Conservation (phyloP, 2,329 filamentous ascomycete genomes). For the Nemania sp. region DNA sequence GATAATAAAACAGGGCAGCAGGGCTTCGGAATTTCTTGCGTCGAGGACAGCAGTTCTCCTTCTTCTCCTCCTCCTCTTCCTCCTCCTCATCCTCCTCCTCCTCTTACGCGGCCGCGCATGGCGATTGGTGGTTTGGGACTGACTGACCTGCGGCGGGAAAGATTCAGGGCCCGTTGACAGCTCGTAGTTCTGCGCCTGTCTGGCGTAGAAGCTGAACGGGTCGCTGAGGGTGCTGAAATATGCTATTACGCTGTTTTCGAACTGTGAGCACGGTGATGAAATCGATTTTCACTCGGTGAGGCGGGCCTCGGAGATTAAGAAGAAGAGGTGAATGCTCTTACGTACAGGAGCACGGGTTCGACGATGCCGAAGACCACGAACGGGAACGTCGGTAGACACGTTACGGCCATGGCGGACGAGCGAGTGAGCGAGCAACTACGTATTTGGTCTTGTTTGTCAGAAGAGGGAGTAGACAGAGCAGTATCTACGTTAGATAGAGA, state of each 20-base stretch:
- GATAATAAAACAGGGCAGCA: neutral
- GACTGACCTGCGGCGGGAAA: conserved; percentile 24
- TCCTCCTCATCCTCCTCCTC: too few species aligned
- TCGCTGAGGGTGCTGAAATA: conserved; percentile 34
- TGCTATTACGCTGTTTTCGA: conserved; percentile 29
- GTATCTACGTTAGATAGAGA: too few species aligned
- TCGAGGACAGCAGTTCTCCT: too few species aligned
- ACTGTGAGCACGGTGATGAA: too few species aligned
- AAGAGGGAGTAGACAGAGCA: too few species aligned
- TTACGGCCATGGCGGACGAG: conserved; percentile 30
- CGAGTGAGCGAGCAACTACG: too few species aligned
- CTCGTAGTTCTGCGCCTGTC: conserved; percentile 33
- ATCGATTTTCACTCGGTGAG: too few species aligned
- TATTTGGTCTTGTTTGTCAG: too few species aligned
- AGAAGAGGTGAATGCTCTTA: neutral
- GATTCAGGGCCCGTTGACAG: conserved; percentile 14
- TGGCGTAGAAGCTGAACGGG: conserved; percentile 37
- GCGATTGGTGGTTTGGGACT: neutral
- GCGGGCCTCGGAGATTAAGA: too few species aligned
- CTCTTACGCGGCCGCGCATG: too few species aligned
- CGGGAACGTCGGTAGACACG: conserved; percentile 31
- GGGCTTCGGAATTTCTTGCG: too few species aligned
- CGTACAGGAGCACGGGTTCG: conserved; percentile 37
- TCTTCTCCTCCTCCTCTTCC: too few species aligned
- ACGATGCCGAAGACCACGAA: conserved; percentile 37